phyloP scores from a whole-genome alignment of 2,329 filamentous ascomycete species.

The Claviceps maximensis region DNA sequence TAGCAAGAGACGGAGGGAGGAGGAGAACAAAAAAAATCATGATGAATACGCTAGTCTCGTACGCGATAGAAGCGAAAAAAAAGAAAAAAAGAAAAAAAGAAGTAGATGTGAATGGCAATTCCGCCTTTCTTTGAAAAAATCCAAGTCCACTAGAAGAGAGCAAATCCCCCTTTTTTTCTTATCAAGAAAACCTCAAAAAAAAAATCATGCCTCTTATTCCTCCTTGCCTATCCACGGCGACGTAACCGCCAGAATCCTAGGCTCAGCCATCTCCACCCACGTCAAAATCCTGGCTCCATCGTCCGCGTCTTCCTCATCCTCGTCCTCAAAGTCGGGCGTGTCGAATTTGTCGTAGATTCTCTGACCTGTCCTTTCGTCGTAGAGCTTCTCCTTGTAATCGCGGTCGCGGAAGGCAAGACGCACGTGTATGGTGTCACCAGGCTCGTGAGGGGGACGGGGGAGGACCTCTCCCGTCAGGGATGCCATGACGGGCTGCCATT shows the following conservation, averaged over 20 bases:
- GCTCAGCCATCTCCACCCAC: slow-evolving; percentile 53
- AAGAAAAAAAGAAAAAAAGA: neutral
- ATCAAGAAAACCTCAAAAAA: neutral
- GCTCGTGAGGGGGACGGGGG: slow-evolving; percentile 35
- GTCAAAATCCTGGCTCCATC: slow-evolving; percentile 47
- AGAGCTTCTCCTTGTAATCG: slow-evolving; percentile 40
- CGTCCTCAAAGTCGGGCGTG: slow-evolving; percentile 49
- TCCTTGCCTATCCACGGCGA: slow-evolving; percentile 6
- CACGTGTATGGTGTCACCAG: slow-evolving; percentile 34
- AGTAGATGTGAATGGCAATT: too few species aligned
- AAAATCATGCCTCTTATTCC: neutral
- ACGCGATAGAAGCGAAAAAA: too few species aligned
- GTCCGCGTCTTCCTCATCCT: slow-evolving; percentile 34
- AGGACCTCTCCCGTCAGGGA: slow-evolving; percentile 54
- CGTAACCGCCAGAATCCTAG: slow-evolving; percentile 43
- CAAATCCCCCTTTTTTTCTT: too few species aligned
- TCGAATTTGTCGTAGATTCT: slow-evolving; percentile 70
- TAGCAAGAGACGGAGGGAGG: too few species aligned
- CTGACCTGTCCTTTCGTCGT: slow-evolving; percentile 55
- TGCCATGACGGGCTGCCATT: slow-evolving; percentile 52
- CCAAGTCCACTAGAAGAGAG: too few species aligned
- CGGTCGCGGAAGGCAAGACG: slow-evolving; percentile 58
- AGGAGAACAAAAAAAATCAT: too few species aligned
- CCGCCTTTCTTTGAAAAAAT: too few species aligned
- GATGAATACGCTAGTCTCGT: too few species aligned